Base-by-base conservation (phyloP, 805 yeast species). In the Kuraishia floccosa region DNA sequence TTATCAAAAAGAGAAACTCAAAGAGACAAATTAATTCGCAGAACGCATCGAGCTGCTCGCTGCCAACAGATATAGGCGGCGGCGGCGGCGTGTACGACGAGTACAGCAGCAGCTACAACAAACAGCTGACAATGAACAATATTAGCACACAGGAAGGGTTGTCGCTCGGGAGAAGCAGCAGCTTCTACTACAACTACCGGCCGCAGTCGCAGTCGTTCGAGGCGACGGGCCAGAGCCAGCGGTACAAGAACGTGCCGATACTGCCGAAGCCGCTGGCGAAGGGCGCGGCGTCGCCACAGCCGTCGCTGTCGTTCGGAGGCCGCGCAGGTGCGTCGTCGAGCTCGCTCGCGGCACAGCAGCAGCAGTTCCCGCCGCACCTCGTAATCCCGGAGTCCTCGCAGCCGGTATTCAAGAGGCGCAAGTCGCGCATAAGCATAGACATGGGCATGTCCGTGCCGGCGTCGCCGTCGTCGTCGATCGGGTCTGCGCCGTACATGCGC, bases 1-100 rank as follows among this genome's bases (percentile, higher is more conserved):
- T 68, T 9, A 73, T 73, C 31, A 71, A 68, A 34, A 73, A 72
- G 47, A 52, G 80, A 41, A 62, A 63, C 35, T 64, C 74, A 3
- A 65, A 70, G 33, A 46, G 56, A 39, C 58, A 53, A 27, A 24
- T 24, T 6, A 24, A 24, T 11, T 9, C n/a, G 8, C 6, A 9
- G 12, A 24, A 24, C n/a, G 26, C 15, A 6, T n/a, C 14, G 26
- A n/a, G n/a, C n/a, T n/a, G n/a, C n/a, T n/a, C n/a, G n/a, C n/a
- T n/a, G n/a, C n/a, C n/a, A n/a, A n/a, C n/a, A n/a, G n/a, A n/a
- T n/a, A n/a, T n/a, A n/a, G n/a, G n/a, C n/a, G n/a, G n/a, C n/a
- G n/a, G n/a, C n/a, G n/a, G n/a, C n/a, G n/a, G n/a, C n/a, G n/a
- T n/a, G n/a, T n/a, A n/a, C n/a, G n/a, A n/a, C n/a, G n/a, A n/a